Evolutionary conservation across 176 grass and related monocot species (phyloP).

Genomic region (Oryza rufipogon): DNA sequence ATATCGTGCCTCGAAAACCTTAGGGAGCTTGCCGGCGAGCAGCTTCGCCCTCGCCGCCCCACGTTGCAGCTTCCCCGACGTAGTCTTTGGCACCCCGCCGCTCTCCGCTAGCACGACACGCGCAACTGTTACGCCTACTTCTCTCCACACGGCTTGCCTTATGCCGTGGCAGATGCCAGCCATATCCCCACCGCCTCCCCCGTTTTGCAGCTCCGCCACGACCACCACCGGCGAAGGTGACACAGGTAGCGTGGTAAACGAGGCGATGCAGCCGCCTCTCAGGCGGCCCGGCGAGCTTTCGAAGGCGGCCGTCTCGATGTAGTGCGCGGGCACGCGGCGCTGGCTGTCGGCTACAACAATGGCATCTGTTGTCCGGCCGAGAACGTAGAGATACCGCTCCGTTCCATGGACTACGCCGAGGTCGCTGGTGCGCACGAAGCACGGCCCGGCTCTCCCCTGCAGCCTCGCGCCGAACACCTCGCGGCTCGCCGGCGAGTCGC

Average conservation of each 20-base stretch:
- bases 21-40: conserved; percentile 35
- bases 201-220: conserved; percentile 51
- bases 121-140: conserved; percentile 28
- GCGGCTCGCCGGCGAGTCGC: conserved; percentile 1
- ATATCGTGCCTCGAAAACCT: conserved; percentile 36
- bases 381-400: conserved; percentile 54
- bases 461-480: conserved; percentile 39
- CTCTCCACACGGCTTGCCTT: conserved; percentile 43
- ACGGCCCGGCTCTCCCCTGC: background rate
- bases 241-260: conserved; percentile 9
- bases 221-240: conserved; percentile 19
- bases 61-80: conserved; percentile 53
- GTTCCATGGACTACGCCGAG: conserved; percentile 39
- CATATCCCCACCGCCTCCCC: background rate
- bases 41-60: conserved; percentile 41
- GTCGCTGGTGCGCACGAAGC: conserved; percentile 55
- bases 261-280: conserved; percentile 43
- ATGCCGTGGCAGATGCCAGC: conserved; percentile 41
- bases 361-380: conserved; percentile 38
- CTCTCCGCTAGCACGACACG: conserved; percentile 46
- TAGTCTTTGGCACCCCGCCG: conserved; percentile 53
- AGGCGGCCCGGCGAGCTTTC: conserved; percentile 22
- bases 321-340: conserved; percentile 41
- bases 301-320: conserved; percentile 43
- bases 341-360: background rate